Conservation (phyloP, 1,139 yeast species). For the Suhomyces ambrosiae region DNA sequence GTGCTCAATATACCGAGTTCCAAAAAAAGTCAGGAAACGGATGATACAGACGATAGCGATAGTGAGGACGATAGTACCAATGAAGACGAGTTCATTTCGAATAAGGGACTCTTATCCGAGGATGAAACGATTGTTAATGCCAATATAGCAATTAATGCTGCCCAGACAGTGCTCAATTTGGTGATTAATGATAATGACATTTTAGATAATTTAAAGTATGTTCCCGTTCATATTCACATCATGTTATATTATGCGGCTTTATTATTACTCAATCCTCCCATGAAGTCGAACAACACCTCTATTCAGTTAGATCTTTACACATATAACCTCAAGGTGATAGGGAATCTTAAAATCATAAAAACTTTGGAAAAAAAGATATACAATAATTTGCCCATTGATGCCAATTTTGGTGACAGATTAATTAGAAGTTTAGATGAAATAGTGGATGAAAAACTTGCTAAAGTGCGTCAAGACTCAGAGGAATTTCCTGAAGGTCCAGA, state of each 20-base stretch:
- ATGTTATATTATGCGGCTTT: conserved; percentile 72
- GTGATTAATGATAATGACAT: conserved; percentile 64
- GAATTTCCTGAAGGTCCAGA: conserved; percentile 16
- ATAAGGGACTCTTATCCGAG: conserved; percentile 38
- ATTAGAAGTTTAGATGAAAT: conserved; percentile 47
- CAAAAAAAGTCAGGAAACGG: too few relatives aligned
- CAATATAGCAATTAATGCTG: conserved; percentile 62
- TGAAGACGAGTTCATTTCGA: conserved; percentile 36
- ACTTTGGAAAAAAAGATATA: conserved; percentile 45
- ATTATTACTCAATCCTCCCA: conserved; percentile 53
- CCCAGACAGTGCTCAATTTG: conserved; percentile 60
- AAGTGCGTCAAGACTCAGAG: conserved; percentile 15
- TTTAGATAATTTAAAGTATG: conserved; percentile 56
- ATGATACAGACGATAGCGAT: conserved; percentile 4
- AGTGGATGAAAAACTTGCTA: conserved; percentile 38
- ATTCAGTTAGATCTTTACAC: conserved; percentile 20
- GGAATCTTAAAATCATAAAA: conserved; percentile 36
- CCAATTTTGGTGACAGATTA: conserved; percentile 52
- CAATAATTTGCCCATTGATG: conserved; percentile 55
- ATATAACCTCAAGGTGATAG: conserved; percentile 24
- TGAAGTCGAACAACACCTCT: conserved; percentile 24
- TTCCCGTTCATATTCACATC: conserved; percentile 71
- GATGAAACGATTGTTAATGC: conserved; percentile 41
- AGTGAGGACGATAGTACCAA: conserved; percentile 32
- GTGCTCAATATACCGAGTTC: too few relatives aligned